Conservation (phyloP, 768 basidiomycete genomes). For the Leucogyrophana mollusca region DNA sequence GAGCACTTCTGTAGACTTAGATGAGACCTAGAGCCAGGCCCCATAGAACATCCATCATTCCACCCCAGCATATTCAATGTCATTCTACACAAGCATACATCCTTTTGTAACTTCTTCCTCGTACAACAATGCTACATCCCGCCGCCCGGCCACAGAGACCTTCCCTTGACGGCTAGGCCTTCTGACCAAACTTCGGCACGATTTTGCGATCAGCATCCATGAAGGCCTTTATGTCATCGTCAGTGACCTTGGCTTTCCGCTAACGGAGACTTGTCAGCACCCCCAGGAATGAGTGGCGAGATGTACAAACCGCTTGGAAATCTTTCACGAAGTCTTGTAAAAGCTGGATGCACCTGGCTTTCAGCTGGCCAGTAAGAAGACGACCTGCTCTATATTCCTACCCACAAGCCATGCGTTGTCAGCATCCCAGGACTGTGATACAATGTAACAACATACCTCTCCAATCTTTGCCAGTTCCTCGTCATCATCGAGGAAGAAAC, state of each 20-base stretch:
- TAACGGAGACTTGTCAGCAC: slow-evolving; percentile 30
- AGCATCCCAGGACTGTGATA: not conserved
- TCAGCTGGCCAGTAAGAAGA: slow-evolving; percentile 88
- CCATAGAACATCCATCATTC: not conserved
- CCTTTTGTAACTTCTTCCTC: not conserved
- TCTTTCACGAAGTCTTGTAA: slow-evolving; percentile 80
- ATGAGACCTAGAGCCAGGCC: not conserved
- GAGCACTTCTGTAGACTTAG: not conserved
- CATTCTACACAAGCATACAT: slow-evolving; percentile 6
- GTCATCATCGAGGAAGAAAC: slow-evolving; percentile 95
- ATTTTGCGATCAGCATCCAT: slow-evolving; percentile 85
- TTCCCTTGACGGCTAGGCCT: slow-evolving; percentile 4
- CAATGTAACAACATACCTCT: slow-evolving; percentile 49
- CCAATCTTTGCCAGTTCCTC: slow-evolving; percentile 78
- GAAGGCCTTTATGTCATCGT: slow-evolving; percentile 69
- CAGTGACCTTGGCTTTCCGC: slow-evolving; percentile 80
- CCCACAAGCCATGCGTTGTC: not conserved
- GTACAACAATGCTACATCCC: not conserved
- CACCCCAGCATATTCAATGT: slow-evolving; percentile 3
- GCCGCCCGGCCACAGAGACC: no score
- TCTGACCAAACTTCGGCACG: slow-evolving; percentile 49
- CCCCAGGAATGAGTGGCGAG: not conserved
- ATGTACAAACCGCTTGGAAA: slow-evolving; percentile 72
- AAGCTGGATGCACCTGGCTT: slow-evolving; percentile 80
- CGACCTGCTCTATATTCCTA: slow-evolving; percentile 92